These are phyloP conservation scores for Tetrapyrgos nigripes DNA, from an alignment of 1,284 basidiomycete genomes.

Conservation along the genomic window DNA sequence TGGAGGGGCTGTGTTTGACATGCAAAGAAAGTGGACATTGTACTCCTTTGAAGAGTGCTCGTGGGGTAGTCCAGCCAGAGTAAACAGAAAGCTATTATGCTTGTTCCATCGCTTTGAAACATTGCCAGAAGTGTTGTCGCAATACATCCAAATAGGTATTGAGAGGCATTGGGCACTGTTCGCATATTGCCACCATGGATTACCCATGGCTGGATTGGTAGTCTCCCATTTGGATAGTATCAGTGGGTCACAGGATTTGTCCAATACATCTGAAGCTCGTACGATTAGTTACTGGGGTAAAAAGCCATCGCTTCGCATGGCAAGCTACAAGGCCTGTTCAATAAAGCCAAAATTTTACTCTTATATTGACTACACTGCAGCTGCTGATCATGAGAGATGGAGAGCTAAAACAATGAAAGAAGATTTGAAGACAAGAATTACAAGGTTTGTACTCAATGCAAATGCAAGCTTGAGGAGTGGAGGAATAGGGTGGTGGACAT, in stretches of 20 bases:
- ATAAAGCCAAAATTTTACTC: no score
- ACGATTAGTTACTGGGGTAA: no score
- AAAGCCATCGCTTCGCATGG: no score
- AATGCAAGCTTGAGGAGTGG: neutral
- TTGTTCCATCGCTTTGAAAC: conserved; percentile 17
- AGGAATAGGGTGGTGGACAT: no score
- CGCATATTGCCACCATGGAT: neutral
- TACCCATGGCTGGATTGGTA: conserved; percentile 1
- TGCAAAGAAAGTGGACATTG: conserved; percentile 46
- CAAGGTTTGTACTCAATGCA: no score
- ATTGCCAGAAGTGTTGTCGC: conserved; percentile 19
- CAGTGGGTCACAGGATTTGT: neutral
- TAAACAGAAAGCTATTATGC: conserved; percentile 18
- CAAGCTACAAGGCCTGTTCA: no score
- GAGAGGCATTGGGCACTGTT: neutral
- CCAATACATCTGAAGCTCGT: neutral
- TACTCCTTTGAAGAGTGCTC: conserved; percentile 31
- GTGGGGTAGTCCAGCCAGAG: conserved; percentile 32
- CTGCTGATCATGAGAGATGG: no score
- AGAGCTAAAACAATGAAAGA: no score
- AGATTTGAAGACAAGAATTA: no score
- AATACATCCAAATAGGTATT: conserved; percentile 14
- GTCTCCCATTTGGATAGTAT: neutral
- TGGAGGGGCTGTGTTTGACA: conserved; percentile 47
- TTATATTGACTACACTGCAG: no score